Evolutionary conservation across 768 basidiomycete genomes (phyloP).

Genomic region (Boletus fagicola): DNA sequence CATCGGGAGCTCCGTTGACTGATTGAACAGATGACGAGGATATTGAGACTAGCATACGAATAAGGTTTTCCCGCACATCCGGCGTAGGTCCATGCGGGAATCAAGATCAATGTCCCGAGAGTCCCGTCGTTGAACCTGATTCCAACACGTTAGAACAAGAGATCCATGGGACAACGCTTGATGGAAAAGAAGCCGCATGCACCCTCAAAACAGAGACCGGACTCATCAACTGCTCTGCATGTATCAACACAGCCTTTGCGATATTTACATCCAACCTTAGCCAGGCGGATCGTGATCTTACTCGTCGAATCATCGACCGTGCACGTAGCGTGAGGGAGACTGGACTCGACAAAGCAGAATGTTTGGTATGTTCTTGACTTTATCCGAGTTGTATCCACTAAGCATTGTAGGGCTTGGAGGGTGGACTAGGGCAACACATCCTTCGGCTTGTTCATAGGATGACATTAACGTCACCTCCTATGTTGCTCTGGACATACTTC

Average conservation of each 20-base stretch:
- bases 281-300: conserved; percentile 20
- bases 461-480: conserved; percentile 48
- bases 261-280: conserved; percentile 21
- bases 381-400: conserved; percentile 2
- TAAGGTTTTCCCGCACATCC: conserved; percentile 37
- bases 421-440: conserved; percentile 22
- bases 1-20: conserved; percentile 4
- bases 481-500: conserved; percentile 71
- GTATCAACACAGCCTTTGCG: conserved; percentile 26
- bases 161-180: conserved; percentile 44
- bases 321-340: conserved; percentile 14
- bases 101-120: conserved; percentile 11
- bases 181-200: conserved; percentile 51
- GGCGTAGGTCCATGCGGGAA: conserved; percentile 16
- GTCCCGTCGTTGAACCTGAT: conserved; percentile 12
- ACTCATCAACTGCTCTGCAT: conserved; percentile 34
- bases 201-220: conserved; percentile 26
- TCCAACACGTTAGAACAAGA: conserved; percentile 14
- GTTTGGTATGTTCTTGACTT: conserved; percentile 31
- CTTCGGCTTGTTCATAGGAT: conserved; percentile 41
- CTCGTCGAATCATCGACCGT: conserved; percentile 16
- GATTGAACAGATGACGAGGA: conserved; percentile 70
- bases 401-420: conserved; percentile 12
- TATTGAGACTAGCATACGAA: conserved; percentile 65
- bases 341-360: conserved; percentile 31